phyloP scores from a whole-genome alignment of 1,284 basidiomycete species.

The Mycena sp. region DNA sequence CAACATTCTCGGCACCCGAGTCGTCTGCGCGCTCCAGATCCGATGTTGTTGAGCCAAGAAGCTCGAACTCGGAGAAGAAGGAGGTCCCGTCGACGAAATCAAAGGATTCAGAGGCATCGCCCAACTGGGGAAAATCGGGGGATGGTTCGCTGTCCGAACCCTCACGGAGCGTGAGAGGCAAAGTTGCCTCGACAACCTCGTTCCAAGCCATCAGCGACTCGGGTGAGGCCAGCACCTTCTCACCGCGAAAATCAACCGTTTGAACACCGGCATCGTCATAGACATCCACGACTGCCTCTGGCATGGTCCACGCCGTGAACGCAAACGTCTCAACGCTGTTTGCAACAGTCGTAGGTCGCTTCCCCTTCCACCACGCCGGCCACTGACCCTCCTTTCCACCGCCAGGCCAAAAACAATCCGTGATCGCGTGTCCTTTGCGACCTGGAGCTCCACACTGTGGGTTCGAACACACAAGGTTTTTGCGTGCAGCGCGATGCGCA shows the following conservation, averaged over 20 bases:
- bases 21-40: neutral
- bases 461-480: constrained; percentile 14
- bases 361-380: constrained; percentile 28
- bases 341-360: neutral
- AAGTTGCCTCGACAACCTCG: constrained; percentile 1
- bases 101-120: neutral
- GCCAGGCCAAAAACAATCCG: constrained; percentile 38
- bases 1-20: neutral
- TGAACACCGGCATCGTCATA: constrained; percentile 3
- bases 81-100: neutral
- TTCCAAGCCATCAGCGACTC: constrained; percentile 15
- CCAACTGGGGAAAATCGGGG: neutral
- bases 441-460: constrained; percentile 24
- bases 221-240: constrained; percentile 6
- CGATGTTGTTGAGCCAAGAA: neutral
- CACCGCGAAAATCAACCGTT: neutral
- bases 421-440: constrained; percentile 30
- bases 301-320: constrained; percentile 6
- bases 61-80: neutral
- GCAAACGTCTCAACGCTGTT: constrained; percentile 1
- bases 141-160: neutral
- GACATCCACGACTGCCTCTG: constrained; percentile 2
- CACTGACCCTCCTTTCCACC: constrained; percentile 42
- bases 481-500: constrained; percentile 9
- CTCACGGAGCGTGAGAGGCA: neutral